Conservation (phyloP, 2,329 filamentous ascomycete species). For the Pseudonectria buxi region DNA sequence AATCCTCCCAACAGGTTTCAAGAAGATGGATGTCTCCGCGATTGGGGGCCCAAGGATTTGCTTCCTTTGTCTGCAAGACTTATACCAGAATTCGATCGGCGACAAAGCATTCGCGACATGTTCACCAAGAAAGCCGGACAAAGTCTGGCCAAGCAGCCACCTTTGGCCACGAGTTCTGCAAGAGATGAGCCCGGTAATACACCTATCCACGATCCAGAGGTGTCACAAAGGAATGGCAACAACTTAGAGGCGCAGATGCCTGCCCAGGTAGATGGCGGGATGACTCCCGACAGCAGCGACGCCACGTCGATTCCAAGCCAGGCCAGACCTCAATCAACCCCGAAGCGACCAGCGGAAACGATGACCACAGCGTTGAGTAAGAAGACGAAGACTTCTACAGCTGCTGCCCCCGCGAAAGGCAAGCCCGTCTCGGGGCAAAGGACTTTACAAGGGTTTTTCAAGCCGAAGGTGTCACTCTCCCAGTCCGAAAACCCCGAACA, state of each 20-base stretch:
- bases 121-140: conserved; percentile 46
- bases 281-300: not conserved
- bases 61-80: conserved; percentile 73
- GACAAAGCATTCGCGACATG: conserved; percentile 88
- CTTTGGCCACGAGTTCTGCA: conserved; percentile 1
- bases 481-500: conserved; percentile 5
- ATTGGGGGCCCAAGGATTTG: conserved; percentile 61
- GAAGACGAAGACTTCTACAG: conserved; percentile 18
- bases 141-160: conserved; percentile 4
- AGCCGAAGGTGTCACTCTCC: conserved; percentile 33
- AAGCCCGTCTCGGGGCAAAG: conserved; percentile 34
- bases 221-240: not conserved
- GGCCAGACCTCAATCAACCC: conserved; percentile 1
- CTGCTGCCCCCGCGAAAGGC: conserved; percentile 23
- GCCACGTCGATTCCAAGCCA: conserved; percentile 1
- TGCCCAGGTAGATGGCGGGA: not conserved
- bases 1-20: conserved; percentile 69
- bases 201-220: not conserved
- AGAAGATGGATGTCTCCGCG: conserved; percentile 55
- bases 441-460: conserved; percentile 76
- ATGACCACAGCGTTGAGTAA: conserved; percentile 13
- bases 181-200: not conserved
- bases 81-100: conserved; percentile 80
- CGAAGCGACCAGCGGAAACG: conserved; percentile 13
- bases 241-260: conserved; percentile 1